These are phyloP conservation scores for Aspergillus sp. DNA, from an alignment of 2,329 filamentous ascomycete genomes.

Conservation along the genomic window DNA sequence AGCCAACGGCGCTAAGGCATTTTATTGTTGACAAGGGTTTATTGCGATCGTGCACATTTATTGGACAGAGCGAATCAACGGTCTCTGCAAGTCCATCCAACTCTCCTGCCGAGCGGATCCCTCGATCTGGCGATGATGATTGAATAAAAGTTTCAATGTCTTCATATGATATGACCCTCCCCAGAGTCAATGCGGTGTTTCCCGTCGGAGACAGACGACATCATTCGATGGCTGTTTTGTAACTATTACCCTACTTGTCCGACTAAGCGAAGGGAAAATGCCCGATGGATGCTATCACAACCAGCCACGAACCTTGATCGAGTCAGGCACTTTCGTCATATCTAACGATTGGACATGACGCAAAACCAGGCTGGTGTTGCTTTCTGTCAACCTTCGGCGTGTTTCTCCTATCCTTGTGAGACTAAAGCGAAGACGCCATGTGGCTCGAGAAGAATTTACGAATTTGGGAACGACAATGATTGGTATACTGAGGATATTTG, in stretches of 20 bases:
- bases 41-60: not conserved
- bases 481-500: constrained; percentile 6
- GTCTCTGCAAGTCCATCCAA: constrained; percentile 1
- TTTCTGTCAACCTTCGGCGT: constrained; percentile 7
- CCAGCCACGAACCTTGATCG: constrained; percentile 5
- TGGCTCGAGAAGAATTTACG: constrained; percentile 10
- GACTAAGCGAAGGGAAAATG: not conserved
- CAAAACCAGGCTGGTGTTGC: not conserved
- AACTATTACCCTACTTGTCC: constrained; percentile 6
- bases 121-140: not conserved
- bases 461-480: not conserved
- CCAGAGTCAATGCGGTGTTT: not conserved
- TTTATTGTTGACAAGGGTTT: not conserved
- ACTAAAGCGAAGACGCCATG: constrained; percentile 13
- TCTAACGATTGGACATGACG: constrained; percentile 10
- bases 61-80: constrained; percentile 4
- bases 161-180: not conserved
- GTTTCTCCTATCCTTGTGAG: constrained; percentile 16
- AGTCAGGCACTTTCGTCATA: not conserved
- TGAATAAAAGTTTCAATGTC: not conserved
- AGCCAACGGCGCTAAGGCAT: not conserved
- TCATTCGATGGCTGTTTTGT: not conserved
- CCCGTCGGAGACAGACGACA: constrained; percentile 1
- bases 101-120: not conserved
- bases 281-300: constrained; percentile 11